A percentile compares a stretch with the other conserved stretches of the same genome.
Evolutionary conservation across 1,284 basidiomycete genomes (phyloP).

Genomic region (Gomphus sp.): DNA sequence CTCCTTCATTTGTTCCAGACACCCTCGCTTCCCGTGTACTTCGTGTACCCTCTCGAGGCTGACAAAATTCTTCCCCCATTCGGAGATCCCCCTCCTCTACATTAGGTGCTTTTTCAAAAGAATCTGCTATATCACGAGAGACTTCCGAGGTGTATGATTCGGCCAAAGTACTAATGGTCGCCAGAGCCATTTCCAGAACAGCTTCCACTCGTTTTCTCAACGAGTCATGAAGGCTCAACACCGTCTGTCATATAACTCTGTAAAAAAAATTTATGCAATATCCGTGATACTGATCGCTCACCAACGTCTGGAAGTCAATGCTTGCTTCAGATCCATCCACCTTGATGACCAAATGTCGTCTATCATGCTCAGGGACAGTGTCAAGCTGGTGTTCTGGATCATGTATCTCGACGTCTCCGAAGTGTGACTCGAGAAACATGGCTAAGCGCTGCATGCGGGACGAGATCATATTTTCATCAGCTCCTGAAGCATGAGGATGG

Average conservation of each 20-base stretch:
- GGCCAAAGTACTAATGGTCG: conserved; percentile 76
- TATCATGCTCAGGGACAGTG: too few species aligned
- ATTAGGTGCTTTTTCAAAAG: conserved; percentile 15
- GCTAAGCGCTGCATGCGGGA: conserved; percentile 69
- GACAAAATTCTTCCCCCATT: not conserved
- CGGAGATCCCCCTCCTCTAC: conserved; percentile 1
- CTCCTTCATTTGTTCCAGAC: conserved; percentile 5
- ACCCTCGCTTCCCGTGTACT: not conserved
- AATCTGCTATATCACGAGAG: not conserved
- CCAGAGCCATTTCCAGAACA: conserved; percentile 84
- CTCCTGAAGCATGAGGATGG: conserved; percentile 41
- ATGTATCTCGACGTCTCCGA: conserved; percentile 79
- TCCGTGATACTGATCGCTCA: too few species aligned
- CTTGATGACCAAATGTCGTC: conserved; percentile 64
- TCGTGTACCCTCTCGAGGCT: not conserved
- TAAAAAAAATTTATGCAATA: too few species aligned
- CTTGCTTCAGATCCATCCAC: conserved; percentile 76
- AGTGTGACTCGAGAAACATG: conserved; percentile 92
- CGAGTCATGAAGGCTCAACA: conserved; percentile 58
- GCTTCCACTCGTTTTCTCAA: conserved; percentile 72
- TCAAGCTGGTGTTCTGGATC: conserved; percentile 10
- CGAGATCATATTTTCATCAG: conserved; percentile 28
- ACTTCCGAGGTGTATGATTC: conserved; percentile 52
- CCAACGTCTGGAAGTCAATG: conserved; percentile 70
- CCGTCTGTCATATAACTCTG: conserved; percentile 38